Conservation (phyloP, 192 early-diverging fungal genomes). For the Coemansia sp. region DNA sequence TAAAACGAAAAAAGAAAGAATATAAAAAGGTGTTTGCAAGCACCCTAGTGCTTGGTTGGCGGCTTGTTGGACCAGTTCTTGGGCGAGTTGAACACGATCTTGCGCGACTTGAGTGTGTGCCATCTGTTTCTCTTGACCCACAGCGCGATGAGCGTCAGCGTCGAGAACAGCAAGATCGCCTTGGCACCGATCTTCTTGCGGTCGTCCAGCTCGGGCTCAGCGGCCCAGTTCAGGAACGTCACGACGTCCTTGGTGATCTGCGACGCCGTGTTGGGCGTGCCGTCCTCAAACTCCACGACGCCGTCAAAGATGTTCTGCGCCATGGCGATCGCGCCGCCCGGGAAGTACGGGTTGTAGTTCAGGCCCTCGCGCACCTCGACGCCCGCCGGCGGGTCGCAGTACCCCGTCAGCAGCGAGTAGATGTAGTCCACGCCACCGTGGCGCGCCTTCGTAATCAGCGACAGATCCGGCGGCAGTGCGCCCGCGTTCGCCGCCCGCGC, state of each 20-base stretch:
- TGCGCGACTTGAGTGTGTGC: constrained; percentile 86
- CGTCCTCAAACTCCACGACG: constrained; percentile 94
- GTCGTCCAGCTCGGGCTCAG: constrained; percentile 95
- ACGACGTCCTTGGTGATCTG: constrained; percentile 98
- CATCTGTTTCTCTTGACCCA: constrained; percentile 96
- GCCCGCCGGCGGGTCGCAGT: constrained; percentile 92
- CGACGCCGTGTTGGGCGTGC: constrained; percentile 90
- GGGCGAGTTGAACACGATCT: constrained; percentile 75
- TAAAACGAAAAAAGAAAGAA: too few relatives aligned
- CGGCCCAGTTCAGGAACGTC: constrained; percentile 92
- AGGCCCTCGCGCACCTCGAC: constrained; percentile 91
- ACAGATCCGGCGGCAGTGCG: constrained; percentile 93
- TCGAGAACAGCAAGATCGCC: constrained; percentile 69
- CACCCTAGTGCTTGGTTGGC: too few relatives aligned
- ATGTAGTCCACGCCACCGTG: constrained; percentile 95
- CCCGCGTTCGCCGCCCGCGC: constrained; percentile 95
- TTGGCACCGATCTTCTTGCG: constrained; percentile 96
- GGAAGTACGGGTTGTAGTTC: constrained; percentile 99
- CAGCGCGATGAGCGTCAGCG: constrained; percentile 72
- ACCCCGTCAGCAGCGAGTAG: constrained; percentile 93
- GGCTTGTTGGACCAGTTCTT: too few relatives aligned
- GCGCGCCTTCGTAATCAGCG: constrained; percentile 90
- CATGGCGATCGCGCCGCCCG: constrained; percentile 96
- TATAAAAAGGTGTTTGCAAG: too few relatives aligned
- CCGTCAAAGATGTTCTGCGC: constrained; percentile 92